A percentile compares a stretch with the other conserved stretches of the same genome.
Evolutionary conservation across 2,329 filamentous ascomycete species (phyloP).

Genomic region (Diaporthe citriasiana): DNA sequence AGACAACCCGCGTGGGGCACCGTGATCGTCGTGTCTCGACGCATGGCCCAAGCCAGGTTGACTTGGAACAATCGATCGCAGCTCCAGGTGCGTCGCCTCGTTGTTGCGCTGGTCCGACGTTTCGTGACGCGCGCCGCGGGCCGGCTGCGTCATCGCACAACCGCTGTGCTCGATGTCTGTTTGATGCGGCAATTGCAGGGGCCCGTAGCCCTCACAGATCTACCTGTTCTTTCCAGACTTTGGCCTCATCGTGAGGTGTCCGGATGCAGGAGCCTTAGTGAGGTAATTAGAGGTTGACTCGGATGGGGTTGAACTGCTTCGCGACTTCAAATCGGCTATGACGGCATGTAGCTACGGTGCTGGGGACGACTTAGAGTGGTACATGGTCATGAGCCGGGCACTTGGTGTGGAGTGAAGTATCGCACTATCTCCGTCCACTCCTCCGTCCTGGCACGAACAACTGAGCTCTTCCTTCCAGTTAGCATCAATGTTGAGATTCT

Average conservation of each 20-base stretch:
- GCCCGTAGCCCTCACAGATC: background rate
- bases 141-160: constrained; percentile 35
- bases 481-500: background rate
- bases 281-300: background rate
- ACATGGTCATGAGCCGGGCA: background rate
- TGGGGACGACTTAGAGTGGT: background rate
- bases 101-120: constrained; percentile 29
- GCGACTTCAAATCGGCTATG: background rate
- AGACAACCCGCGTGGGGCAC: background rate
- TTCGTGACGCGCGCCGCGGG: constrained; percentile 14
- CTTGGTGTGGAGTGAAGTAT: background rate
- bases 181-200: constrained; percentile 1
- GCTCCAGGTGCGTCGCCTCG: background rate
- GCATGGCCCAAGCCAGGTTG: background rate
- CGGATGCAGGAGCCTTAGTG: background rate
- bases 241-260: background rate
- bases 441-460: background rate
- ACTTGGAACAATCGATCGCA: constrained; percentile 14
- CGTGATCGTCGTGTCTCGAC: background rate
- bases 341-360: background rate
- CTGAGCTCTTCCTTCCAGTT: background rate
- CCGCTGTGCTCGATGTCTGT: background rate
- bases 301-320: background rate
- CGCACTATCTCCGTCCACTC: background rate
- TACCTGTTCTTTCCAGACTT: background rate